phyloP scores from a whole-genome alignment of 257 asterid genomes.

The Catharanthus roseus region DNA sequence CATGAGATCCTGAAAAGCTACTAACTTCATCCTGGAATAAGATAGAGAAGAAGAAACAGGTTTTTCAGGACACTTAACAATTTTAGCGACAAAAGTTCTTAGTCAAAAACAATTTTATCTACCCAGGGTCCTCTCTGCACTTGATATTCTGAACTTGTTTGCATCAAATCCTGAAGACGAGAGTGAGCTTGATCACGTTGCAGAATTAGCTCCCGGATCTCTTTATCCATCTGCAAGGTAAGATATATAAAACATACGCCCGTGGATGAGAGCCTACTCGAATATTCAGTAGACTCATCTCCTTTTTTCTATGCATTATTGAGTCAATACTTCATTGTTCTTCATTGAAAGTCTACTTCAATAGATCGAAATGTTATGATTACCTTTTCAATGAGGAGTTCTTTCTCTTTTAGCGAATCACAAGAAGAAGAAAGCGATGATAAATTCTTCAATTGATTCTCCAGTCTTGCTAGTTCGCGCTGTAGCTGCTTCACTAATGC shows the following conservation, averaged over 20 bases:
- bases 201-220: conserved; percentile 49
- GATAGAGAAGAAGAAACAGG: conserved; percentile 9
- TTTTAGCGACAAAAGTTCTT: conserved; percentile 10
- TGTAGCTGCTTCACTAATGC: conserved; percentile 84
- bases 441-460: conserved; percentile 57
- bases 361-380: neutral
- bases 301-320: neutral
- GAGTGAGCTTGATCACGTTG: conserved; percentile 70
- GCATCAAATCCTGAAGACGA: conserved; percentile 45
- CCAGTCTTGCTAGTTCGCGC: conserved; percentile 66
- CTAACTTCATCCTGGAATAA: conserved; percentile 39
- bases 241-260: neutral
- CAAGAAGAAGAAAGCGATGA: conserved; percentile 34
- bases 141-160: conserved; percentile 25
- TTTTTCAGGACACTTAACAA: neutral
- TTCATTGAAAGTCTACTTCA: neutral
- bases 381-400: conserved; percentile 73
- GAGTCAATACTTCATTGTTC: neutral
- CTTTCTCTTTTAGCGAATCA: conserved; percentile 53
- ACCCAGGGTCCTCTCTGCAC: conserved; percentile 50
- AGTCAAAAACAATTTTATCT: conserved; percentile 7
- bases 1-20: conserved; percentile 27
- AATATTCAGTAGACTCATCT: neutral
- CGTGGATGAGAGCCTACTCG: neutral
- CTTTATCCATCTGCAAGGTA: conserved; percentile 56